Percentiles rank a stretch among this genome's conserved stretches.
Conservation (phyloP, 306 rosid species). For the Ammopiptanthus mongolicus region DNA sequence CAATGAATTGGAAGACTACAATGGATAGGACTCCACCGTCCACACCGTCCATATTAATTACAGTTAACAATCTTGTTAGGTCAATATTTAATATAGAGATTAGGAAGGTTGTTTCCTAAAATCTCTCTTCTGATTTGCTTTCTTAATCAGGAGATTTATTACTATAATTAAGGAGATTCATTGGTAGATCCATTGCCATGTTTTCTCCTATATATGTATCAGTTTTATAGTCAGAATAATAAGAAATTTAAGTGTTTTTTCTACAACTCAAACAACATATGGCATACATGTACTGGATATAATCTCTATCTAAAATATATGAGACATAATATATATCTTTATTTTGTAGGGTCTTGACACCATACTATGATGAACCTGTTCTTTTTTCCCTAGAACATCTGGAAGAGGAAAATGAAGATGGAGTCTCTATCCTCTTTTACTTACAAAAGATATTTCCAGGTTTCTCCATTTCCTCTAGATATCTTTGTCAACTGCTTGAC, state of each 20-base stretch:
- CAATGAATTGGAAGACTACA: too few species aligned
- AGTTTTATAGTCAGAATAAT: too few species aligned
- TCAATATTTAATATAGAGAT: background rate
- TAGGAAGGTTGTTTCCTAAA: background rate
- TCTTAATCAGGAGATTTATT: background rate
- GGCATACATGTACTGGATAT: background rate
- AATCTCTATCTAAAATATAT: background rate
- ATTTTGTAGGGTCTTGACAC: conserved; percentile 75
- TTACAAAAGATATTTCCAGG: conserved; percentile 98
- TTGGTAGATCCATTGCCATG: background rate
- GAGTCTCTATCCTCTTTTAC: conserved; percentile 90
- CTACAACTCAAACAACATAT: too few species aligned
- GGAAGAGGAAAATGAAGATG: conserved; percentile 73
- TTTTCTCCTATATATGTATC: too few species aligned
- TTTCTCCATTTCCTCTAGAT: conserved; percentile 26
- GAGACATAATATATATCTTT: background rate
- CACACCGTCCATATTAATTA: too few species aligned
- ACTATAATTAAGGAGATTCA: background rate
- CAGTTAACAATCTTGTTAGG: background rate
- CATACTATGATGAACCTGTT: conserved; percentile 72
- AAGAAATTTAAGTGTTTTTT: too few species aligned
- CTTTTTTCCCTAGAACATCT: conserved; percentile 65
- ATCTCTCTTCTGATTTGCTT: background rate
- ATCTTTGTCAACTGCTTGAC: background rate
- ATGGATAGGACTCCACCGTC: too few species aligned